Evolutionary conservation across 495 filamentous ascomycete genomes (phyloP).

Genomic region (Talaromyces liani): DNA sequence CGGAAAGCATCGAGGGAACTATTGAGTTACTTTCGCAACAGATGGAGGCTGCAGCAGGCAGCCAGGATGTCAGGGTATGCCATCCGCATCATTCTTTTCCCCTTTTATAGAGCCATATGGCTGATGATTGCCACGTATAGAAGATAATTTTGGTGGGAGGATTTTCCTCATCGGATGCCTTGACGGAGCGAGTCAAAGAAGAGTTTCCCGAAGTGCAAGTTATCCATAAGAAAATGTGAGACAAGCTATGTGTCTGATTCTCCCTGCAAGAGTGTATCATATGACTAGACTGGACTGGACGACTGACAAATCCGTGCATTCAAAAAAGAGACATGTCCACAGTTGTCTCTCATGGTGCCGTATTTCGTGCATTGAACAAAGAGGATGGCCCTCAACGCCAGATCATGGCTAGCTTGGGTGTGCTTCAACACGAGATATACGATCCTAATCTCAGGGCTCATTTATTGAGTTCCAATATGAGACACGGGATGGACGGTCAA

Average conservation of each 20-base stretch:
- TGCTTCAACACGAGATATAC: conserved; percentile 7
- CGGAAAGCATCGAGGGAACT: background rate
- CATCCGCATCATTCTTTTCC: background rate
- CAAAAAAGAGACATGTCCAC: background rate
- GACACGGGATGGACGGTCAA: background rate
- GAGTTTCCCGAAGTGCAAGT: background rate
- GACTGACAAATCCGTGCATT: no score
- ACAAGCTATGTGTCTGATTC: no score
- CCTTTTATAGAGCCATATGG: background rate
- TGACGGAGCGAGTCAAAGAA: background rate
- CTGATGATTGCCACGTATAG: background rate
- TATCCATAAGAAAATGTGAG: no score
- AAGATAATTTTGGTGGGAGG: conserved; percentile 10
- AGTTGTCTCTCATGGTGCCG: conserved; percentile 10
- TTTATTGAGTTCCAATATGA: no score
- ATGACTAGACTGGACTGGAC: no score
- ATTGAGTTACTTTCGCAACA: background rate
- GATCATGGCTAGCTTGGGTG: conserved; percentile 9
- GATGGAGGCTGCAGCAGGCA: background rate
- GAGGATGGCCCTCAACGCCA: conserved; percentile 9
- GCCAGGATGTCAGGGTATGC: no score
- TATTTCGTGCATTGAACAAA: conserved; percentile 11
- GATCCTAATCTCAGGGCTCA: background rate
- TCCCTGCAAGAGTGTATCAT: no score
- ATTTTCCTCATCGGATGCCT: conserved; percentile 7